Evolutionary conservation across 805 yeast species (phyloP), one percentile per base, ranked within the genome.

Genomic region (Lipomyces mesembrius): DNA sequence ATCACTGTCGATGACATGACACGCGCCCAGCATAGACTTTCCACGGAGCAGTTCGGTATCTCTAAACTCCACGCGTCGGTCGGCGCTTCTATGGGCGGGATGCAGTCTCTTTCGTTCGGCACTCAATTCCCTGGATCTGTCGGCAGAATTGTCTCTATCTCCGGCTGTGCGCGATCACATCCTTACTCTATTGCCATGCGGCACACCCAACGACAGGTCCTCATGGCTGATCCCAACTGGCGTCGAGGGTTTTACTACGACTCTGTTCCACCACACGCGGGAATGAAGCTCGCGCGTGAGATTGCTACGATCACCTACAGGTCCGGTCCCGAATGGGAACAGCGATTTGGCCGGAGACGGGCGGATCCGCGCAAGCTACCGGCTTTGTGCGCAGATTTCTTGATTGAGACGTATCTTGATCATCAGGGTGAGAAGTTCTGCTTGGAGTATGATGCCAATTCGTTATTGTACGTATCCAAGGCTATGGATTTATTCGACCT

Each of bases 41-140:
- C 93, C 22, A 79, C 78, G 34, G 84, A 87, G 57, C 86, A 84
- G 57, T 85, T 92, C 65, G 87, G 88, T 0, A 88, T 89, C 37
- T 59, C 73, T 1, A 88, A 85, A 75, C 78, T 93, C 32, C 85
- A 86, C 77, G 97, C 97, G 1, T 85, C 91, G 1, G 86, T 93
- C 7, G 98, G 98, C 5, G 88, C 96, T 2, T 91, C 97, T 0
- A 91, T 93, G 96, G 98, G 98, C n/a, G 98, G 97, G n/a, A 92
- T 93, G 97, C 97, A 92, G 79, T 88, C 94, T 8, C 82, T 93
- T 63, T 96, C 97, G 0, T 91, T 87, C 77, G 97, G 92, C 0
- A 84, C 86, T 75, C 96, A 90, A 74, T 93, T 90, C 74, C 90
- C 96, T 0, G 88, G 88, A 59, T 84, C 83, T 64, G 97, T 92